A percentile compares a stretch with the other conserved stretches of the same genome.
These are phyloP conservation scores for Capsicum chinense DNA, from an alignment of 257 asterid genomes.

Conservation along the genomic window DNA sequence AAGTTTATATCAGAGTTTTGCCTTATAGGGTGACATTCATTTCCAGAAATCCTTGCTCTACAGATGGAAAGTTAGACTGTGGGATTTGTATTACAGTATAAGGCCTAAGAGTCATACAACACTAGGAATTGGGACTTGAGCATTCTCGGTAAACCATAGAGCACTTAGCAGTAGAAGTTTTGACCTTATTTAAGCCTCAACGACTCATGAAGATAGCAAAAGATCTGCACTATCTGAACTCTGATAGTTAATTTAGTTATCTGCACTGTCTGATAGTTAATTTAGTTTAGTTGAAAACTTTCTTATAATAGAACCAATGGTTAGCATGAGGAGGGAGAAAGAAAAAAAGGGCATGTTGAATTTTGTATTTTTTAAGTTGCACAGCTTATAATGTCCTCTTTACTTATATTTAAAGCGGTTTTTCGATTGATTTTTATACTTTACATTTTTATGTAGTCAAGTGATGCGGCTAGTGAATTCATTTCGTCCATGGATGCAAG, in stretches of 20 bases:
- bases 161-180: neutral
- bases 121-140: neutral
- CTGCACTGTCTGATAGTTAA: neutral
- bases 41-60: neutral
- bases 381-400: no score
- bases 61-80: neutral
- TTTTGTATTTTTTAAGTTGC: no score
- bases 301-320: neutral
- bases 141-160: neutral
- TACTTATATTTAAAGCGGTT: no score
- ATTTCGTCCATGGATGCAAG: no score
- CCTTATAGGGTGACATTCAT: slow-evolving; percentile 5
- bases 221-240: neutral
- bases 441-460: no score
- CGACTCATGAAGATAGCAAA: neutral
- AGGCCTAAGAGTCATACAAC: neutral
- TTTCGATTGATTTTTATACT: no score
- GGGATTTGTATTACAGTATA: neutral
- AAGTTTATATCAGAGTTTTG: neutral
- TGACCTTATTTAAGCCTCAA: neutral
- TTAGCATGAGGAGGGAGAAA: no score
- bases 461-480: no score
- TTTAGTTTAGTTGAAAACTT: slow-evolving; percentile 5
- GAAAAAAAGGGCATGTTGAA: no score
- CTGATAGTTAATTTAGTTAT: neutral